phyloP scores from a whole-genome alignment of 257 asterid species.

The Apocynum venetum region DNA sequence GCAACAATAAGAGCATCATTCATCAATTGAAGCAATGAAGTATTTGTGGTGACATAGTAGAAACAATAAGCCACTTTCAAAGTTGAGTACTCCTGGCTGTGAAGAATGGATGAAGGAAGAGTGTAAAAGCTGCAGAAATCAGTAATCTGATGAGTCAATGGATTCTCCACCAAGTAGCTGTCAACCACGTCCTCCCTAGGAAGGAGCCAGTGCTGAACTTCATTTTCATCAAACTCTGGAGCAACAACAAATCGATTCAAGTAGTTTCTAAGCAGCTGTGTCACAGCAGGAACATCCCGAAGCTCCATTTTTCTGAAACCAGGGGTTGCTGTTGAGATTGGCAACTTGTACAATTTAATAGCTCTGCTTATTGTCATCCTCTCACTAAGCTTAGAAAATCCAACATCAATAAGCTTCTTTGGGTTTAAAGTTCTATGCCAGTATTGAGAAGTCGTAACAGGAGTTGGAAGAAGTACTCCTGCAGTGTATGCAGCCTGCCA shows the following conservation, averaged over 20 bases:
- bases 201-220: conserved; percentile 85
- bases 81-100: conserved; percentile 57
- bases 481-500: conserved; percentile 98
- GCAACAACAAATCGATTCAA: conserved; percentile 63
- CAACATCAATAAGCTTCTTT: conserved; percentile 84
- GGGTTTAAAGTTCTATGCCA: conserved; percentile 92
- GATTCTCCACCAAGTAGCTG: conserved; percentile 79
- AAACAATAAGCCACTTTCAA: conserved; percentile 77
- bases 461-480: conserved; percentile 84
- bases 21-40: conserved; percentile 75
- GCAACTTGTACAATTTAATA: conserved; percentile 69
- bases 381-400: conserved; percentile 79
- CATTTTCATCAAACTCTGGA: conserved; percentile 69
- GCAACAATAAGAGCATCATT: conserved; percentile 80
- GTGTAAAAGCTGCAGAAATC: conserved; percentile 84
- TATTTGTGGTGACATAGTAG: conserved; percentile 66
- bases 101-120: conserved; percentile 80
- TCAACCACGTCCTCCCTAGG: conserved; percentile 70
- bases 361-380: conserved; percentile 95
- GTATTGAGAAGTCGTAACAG: conserved; percentile 70
- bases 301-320: conserved; percentile 84
- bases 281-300: conserved; percentile 76
- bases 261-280: conserved; percentile 69
- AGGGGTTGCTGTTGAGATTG: conserved; percentile 53
- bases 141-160: conserved; percentile 66